These are phyloP conservation scores for Kwoniella sp. DNA, from an alignment of 768 basidiomycete species.

Conservation along the genomic window DNA sequence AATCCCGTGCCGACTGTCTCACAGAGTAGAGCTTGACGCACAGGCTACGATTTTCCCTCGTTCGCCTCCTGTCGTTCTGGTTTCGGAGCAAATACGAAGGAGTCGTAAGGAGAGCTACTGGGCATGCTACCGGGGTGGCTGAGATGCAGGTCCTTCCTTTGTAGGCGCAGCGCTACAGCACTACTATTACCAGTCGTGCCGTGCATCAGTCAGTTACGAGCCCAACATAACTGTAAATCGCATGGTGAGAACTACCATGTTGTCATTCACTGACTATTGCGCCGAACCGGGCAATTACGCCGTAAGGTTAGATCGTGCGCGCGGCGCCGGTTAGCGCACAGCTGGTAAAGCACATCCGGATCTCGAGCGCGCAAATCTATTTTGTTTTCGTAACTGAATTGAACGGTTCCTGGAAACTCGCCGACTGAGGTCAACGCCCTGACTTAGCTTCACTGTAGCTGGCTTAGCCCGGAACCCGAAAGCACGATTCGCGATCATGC, in stretches of 20 bases:
- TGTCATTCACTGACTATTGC: not conserved
- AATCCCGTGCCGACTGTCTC: not conserved
- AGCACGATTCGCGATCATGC: no score
- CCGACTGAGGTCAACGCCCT: no score
- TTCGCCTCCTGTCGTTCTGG: not conserved
- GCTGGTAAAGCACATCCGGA: no score
- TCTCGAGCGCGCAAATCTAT: not conserved
- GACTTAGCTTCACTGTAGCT: not conserved
- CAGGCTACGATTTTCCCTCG: no score
- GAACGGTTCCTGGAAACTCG: not conserved
- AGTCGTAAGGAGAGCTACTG: no score
- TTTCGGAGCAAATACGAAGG: conserved; percentile 10
- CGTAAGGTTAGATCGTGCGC: not conserved
- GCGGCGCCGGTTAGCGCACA: no score
- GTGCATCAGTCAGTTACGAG: not conserved
- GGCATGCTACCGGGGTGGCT: no score
- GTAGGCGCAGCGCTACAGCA: no score
- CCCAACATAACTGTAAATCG: not conserved
- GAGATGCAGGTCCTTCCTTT: no score
- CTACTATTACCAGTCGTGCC: no score
- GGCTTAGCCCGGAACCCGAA: not conserved
- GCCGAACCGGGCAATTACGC: conserved; percentile 5
- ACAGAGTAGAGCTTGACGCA: not conserved
- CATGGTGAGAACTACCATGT: not conserved
- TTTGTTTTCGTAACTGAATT: not conserved